A percentile compares a stretch with the other conserved stretches of the same genome.
Evolutionary conservation across 805 yeast species (phyloP).

Genomic region (Candida maesae): DNA sequence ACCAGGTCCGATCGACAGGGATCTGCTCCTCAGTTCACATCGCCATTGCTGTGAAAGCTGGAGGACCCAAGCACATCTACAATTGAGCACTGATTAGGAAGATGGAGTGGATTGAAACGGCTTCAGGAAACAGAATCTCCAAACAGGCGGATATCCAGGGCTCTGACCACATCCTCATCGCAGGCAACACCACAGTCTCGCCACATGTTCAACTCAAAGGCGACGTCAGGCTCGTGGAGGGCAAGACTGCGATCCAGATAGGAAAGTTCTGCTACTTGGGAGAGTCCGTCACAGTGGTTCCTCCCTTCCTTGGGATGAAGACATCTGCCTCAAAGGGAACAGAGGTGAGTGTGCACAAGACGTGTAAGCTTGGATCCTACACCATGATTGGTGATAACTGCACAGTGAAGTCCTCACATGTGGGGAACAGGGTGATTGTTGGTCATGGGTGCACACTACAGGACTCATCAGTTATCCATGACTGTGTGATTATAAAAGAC

Average conservation of each 20-base stretch:
- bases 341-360: slow-evolving; percentile 19
- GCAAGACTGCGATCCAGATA: slow-evolving; percentile 33
- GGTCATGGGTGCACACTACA: slow-evolving; percentile 39
- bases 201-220: slow-evolving; percentile 20
- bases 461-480: slow-evolving; percentile 40
- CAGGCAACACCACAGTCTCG: slow-evolving; percentile 44
- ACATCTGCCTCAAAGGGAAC: slow-evolving; percentile 3
- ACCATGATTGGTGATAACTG: slow-evolving; percentile 37
- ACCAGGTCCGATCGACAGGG: too few relatives aligned
- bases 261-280: slow-evolving; percentile 46
- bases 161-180: slow-evolving; percentile 39
- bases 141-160: slow-evolving; percentile 40
- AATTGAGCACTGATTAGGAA: too few relatives aligned
- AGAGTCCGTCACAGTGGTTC: slow-evolving; percentile 28
- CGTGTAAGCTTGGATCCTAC: slow-evolving; percentile 44
- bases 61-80: too few relatives aligned
- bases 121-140: slow-evolving; percentile 48
- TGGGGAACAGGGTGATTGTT: slow-evolving; percentile 48
- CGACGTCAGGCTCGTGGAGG: slow-evolving; percentile 33
- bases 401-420: slow-evolving; percentile 32
- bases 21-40: too few relatives aligned
- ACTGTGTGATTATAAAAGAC: slow-evolving; percentile 45
- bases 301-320: slow-evolving; percentile 25
- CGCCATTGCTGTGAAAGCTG: too few relatives aligned
- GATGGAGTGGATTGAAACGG: slow-evolving; percentile 42